These are phyloP conservation scores for Chaetomium sp. DNA, from an alignment of 2,329 filamentous ascomycete species.

Conservation along the genomic window DNA sequence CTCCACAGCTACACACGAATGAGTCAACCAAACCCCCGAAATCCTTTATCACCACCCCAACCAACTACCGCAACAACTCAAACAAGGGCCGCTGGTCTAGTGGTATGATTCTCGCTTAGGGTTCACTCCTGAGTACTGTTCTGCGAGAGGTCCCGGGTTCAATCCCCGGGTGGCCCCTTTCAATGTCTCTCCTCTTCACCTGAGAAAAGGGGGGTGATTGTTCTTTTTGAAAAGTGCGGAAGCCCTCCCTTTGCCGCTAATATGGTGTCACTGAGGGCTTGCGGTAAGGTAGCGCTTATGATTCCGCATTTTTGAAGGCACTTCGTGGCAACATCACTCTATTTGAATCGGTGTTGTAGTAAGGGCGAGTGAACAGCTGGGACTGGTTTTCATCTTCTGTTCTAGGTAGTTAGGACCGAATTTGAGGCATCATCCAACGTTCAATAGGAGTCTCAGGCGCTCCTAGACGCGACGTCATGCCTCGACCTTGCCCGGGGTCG, in stretches of 20 bases:
- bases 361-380: background rate
- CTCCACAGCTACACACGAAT: constrained; percentile 8
- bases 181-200: background rate
- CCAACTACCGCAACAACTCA: background rate
- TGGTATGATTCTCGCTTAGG: constrained; percentile 69
- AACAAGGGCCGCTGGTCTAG: constrained; percentile 51
- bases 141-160: constrained; percentile 48
- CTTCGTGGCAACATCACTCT: background rate
- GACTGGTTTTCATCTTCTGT: background rate
- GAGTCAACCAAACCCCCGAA: constrained; percentile 7
- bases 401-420: background rate
- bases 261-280: too few species aligned
- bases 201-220: background rate
- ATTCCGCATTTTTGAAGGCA: background rate
- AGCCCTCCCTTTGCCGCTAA: too few species aligned
- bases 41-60: background rate
- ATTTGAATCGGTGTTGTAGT: background rate
- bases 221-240: background rate
- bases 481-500: background rate
- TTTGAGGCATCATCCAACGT: background rate
- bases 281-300: too few species aligned
- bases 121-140: constrained; percentile 35
- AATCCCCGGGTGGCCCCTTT: constrained; percentile 41
- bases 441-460: background rate
- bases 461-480: background rate